Evolutionary conservation across 108 stramenopile species (phyloP), one percentile per base, ranked within the genome.

Genomic region (Seminavis robusta): DNA sequence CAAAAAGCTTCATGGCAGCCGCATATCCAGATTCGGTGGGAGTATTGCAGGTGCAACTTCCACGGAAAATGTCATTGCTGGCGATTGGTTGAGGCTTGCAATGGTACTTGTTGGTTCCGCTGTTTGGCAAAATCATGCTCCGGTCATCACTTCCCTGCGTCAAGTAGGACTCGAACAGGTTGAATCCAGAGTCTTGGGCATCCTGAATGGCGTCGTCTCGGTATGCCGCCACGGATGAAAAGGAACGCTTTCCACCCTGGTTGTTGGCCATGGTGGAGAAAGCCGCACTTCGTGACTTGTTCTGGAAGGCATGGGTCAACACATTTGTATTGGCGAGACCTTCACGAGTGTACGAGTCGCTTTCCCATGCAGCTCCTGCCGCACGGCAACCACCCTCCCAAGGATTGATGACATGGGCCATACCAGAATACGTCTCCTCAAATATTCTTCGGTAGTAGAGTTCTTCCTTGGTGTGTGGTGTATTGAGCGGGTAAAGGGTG

Each of bases 381-480:
- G 84, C 84, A 38, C 84, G 78, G 34, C 84, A 67, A 16, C 84
- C 84, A 51, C 80, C 84, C 47, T 77, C 78, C 84, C 84, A 86
- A 11, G 67, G 76, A 28, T 74, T 80, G 6, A 86, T 69, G 27
- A 80, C 77, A 47, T 86, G 84, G 40, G 64, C 78, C 52, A 81
- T 65, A n/a, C 80, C 78, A 41, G 62, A 67, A 52, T 63, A 86
- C 41, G 73, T 38, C 30, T 86, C 80, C n/a, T 86, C 82, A 42
- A 70, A 83, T 20, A 83, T 63, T 33, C 76, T 56, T 3, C 86
- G 61, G 56, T 88, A 88, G 63, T 88, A 88, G 29, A 80, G 48
- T 55, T 88, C 86, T 55, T 88, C 86, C 63, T 88, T 88, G 13
- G 86, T 83, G 9, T 88, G 86, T 6, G 86, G 86, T 25, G 86